Conservation (phyloP, 768 basidiomycete genomes). For the Collybia mongolica region DNA sequence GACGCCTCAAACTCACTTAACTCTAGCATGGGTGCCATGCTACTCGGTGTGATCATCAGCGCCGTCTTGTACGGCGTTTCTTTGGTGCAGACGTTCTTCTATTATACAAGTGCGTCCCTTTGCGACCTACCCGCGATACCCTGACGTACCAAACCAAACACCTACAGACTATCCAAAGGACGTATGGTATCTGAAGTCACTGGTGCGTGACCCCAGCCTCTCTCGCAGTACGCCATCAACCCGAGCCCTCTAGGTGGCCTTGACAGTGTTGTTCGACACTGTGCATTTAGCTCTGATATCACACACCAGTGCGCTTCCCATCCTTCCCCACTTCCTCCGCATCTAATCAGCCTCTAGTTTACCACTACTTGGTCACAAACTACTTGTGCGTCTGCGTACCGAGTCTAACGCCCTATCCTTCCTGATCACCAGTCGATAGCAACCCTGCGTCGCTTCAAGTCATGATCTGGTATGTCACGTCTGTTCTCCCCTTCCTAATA, state of each 20-base stretch:
- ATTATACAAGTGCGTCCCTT: slow-evolving; percentile 2
- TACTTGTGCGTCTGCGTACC: slow-evolving; percentile 26
- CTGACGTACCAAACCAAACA: no score
- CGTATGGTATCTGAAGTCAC: slow-evolving; percentile 11
- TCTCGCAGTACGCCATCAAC: background rate
- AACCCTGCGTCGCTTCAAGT: background rate
- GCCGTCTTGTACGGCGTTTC: slow-evolving; percentile 5
- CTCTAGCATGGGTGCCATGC: background rate
- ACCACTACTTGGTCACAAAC: slow-evolving; percentile 39
- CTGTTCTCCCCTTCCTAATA: background rate
- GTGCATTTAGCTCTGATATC: slow-evolving; percentile 47
- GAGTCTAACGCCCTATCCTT: background rate
- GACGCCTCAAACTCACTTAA: no score
- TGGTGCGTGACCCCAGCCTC: slow-evolving; percentile 4
- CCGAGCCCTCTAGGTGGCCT: slow-evolving; percentile 30
- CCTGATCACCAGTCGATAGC: background rate
- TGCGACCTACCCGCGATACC: background rate
- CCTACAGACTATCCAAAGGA: slow-evolving; percentile 15
- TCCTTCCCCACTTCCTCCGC: no score
- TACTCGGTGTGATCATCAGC: slow-evolving; percentile 6
- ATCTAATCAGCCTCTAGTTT: background rate
- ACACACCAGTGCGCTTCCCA: slow-evolving; percentile 35
- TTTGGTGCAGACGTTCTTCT: slow-evolving; percentile 7
- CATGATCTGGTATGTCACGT: background rate
- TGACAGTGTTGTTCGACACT: slow-evolving; percentile 41